A percentile compares a stretch with the other conserved stretches of the same genome.
phyloP scores from a whole-genome alignment of 2,329 filamentous ascomycete species.

The Claviceps maximensis region DNA sequence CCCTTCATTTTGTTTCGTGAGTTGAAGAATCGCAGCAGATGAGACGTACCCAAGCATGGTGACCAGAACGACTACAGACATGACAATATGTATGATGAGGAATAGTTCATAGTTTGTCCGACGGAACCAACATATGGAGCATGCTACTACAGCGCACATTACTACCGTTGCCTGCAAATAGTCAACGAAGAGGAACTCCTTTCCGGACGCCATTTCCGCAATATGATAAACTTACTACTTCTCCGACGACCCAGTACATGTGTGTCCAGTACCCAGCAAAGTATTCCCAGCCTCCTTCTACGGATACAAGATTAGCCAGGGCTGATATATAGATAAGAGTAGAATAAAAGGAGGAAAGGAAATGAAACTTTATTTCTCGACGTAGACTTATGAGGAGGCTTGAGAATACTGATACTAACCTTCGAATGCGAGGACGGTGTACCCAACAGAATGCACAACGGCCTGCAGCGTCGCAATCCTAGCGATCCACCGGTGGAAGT shows the following conservation, averaged over 20 bases:
- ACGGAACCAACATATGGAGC: constrained; percentile 39
- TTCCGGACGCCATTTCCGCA: not conserved
- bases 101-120: constrained; percentile 40
- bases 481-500: constrained; percentile 55
- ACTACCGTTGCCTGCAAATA: constrained; percentile 25
- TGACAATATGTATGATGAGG: constrained; percentile 34
- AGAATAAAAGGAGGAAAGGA: not conserved
- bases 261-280: constrained; percentile 25
- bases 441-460: constrained; percentile 48
- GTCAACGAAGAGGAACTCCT: not conserved
- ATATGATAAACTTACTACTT: constrained; percentile 21
- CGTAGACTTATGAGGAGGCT: not conserved
- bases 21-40: not conserved
- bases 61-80: constrained; percentile 35
- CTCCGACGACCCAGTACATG: constrained; percentile 37
- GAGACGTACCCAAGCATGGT: constrained; percentile 36
- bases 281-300: constrained; percentile 25
- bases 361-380: not conserved
- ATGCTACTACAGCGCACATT: constrained; percentile 31
- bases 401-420: constrained; percentile 13
- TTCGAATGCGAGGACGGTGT: constrained; percentile 32
- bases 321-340: too few relatives aligned
- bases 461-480: constrained; percentile 48
- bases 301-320: not conserved
- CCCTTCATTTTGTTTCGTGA: not conserved